A percentile compares a stretch with the other conserved stretches of the same genome.
These are phyloP conservation scores for Triticum dicoccoides DNA, from an alignment of 176 grass and related monocot species.

Conservation along the genomic window DNA sequence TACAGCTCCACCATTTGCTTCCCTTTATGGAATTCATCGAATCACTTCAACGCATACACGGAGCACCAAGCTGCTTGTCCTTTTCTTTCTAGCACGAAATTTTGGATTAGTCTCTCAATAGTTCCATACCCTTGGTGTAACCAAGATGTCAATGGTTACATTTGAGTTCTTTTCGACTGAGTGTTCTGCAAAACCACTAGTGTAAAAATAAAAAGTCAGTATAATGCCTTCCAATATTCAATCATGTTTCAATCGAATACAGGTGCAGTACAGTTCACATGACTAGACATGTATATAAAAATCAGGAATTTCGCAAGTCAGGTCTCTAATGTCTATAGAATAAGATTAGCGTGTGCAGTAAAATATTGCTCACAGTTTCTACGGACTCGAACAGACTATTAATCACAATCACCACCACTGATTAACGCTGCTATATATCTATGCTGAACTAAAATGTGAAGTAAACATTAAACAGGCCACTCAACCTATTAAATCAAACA, in stretches of 20 bases:
- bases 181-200: constrained; percentile 31
- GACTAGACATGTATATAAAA: neutral
- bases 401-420: neutral
- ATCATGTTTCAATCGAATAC: neutral
- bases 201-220: neutral
- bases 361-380: constrained; percentile 14
- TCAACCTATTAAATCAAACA: constrained; percentile 18
- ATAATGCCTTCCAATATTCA: neutral
- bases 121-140: constrained; percentile 9
- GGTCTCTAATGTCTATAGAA: neutral
- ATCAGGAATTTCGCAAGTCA: neutral
- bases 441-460: neutral
- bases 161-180: constrained; percentile 10
- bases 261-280: neutral
- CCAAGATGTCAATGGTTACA: constrained; percentile 30
- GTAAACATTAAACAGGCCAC: neutral
- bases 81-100: constrained; percentile 15
- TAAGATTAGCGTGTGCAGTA: neutral
- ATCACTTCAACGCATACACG: neutral
- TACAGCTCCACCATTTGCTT: constrained; percentile 18
- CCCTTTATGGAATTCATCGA: neutral
- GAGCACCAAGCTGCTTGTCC: constrained; percentile 24
- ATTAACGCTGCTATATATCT: constrained; percentile 23
- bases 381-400: neutral
- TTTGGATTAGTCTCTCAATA: constrained; percentile 20